Conservation (phyloP, 768 basidiomycete species). For the Dioszegia hungarica region DNA sequence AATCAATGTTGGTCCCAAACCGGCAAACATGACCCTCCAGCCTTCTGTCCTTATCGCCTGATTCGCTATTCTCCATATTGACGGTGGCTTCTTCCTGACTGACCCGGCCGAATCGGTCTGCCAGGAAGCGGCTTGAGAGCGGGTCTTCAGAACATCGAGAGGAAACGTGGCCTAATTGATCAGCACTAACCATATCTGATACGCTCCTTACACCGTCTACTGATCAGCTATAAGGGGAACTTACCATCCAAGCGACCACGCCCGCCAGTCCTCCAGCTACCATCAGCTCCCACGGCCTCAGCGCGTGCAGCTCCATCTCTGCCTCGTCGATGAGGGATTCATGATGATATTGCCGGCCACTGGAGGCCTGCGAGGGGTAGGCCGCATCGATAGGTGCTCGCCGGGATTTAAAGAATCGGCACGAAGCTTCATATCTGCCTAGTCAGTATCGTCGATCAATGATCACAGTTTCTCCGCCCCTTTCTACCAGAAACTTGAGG, state of each 20-base stretch:
- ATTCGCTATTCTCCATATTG: slow-evolving; percentile 19
- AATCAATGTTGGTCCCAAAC: slow-evolving; percentile 73
- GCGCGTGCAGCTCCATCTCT: slow-evolving; percentile 48
- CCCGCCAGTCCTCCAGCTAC: slow-evolving; percentile 74
- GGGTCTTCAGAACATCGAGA: slow-evolving; percentile 83
- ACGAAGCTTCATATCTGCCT: slow-evolving; percentile 49
- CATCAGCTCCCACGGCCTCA: slow-evolving; percentile 60
- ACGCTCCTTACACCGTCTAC: no score
- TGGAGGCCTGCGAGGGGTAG: slow-evolving; percentile 1
- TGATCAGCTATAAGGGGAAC: no score
- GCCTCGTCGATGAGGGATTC: slow-evolving; percentile 52
- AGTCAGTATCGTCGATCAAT: no score
- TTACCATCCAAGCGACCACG: slow-evolving; percentile 64
- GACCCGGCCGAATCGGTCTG: neutral
- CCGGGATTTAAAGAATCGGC: slow-evolving; percentile 40
- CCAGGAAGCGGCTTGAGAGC: slow-evolving; percentile 60
- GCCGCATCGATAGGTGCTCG: slow-evolving; percentile 17
- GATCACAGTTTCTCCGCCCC: neutral
- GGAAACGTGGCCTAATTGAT: slow-evolving; percentile 64
- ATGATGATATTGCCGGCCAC: slow-evolving; percentile 57
- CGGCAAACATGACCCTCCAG: slow-evolving; percentile 64
- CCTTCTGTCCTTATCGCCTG: slow-evolving; percentile 58
- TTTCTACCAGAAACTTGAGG: no score
- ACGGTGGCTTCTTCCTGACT: slow-evolving; percentile 1
- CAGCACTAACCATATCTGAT: neutral